phyloP scores from a whole-genome alignment of 2,329 filamentous ascomycete genomes.

The Tothia fuscella region DNA sequence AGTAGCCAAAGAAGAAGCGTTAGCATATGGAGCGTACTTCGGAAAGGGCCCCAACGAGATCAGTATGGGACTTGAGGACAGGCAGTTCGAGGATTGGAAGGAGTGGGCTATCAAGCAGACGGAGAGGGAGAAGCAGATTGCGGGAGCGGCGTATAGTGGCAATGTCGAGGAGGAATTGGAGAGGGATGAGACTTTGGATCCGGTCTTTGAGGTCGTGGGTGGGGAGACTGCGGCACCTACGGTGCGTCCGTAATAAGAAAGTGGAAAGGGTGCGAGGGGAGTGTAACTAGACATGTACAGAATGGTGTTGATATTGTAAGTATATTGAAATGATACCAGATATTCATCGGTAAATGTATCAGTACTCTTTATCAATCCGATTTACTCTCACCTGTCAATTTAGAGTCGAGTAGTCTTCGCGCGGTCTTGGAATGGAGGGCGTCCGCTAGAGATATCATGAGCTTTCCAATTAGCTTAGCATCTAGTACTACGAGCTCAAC shows the following conservation, averaged over 20 bases:
- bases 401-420: no score
- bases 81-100: constrained; percentile 75
- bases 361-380: no score
- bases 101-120: constrained; percentile 53
- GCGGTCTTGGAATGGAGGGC: no score
- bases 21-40: constrained; percentile 78
- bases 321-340: no score
- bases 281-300: not conserved
- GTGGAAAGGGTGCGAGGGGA: not conserved
- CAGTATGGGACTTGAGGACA: constrained; percentile 71
- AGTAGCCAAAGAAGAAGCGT: constrained; percentile 78
- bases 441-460: no score
- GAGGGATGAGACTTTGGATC: not conserved
- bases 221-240: no score
- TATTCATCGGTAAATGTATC: no score
- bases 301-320: no score
- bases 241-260: not conserved
- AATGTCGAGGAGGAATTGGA: constrained; percentile 3
- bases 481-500: no score
- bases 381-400: no score
- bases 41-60: constrained; percentile 64
- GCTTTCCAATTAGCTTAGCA: no score
- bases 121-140: constrained; percentile 34
- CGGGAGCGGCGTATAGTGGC: constrained; percentile 21
- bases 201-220: not conserved